A percentile compares a stretch with the other conserved stretches of the same genome.
Evolutionary conservation across 1,284 basidiomycete species (phyloP).

Genomic region (Cutaneotrichosporon cyanovorans): DNA sequence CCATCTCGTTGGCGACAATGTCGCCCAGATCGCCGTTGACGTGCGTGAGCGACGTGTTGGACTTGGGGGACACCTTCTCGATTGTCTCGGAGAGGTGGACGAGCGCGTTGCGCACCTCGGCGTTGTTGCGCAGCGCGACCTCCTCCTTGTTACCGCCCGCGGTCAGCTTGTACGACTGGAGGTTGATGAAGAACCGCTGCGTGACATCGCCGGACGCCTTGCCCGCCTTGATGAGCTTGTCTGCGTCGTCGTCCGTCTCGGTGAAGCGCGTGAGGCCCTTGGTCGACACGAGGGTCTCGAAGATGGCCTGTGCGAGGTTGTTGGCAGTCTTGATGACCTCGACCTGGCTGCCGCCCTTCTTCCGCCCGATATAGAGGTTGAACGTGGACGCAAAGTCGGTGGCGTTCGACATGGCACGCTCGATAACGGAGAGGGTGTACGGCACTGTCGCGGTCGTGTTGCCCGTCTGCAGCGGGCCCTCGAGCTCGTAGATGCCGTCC

Average conservation of each 20-base stretch:
- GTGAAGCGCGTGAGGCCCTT: slow-evolving; percentile 94
- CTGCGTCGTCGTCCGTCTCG: slow-evolving; percentile 81
- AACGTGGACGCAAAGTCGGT: slow-evolving; percentile 95
- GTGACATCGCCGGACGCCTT: slow-evolving; percentile 79
- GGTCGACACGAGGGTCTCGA: slow-evolving; percentile 84
- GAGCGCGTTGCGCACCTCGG: slow-evolving; percentile 72
- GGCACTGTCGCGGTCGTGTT: slow-evolving; percentile 95
- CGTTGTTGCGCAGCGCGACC: slow-evolving; percentile 82
- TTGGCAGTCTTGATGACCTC: slow-evolving; percentile 98
- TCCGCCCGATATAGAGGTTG: slow-evolving; percentile 81
- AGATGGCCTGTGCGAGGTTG: slow-evolving; percentile 85
- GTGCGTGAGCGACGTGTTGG: slow-evolving; percentile 63
- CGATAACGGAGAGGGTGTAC: slow-evolving; percentile 96
- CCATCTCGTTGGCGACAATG: slow-evolving; percentile 95
- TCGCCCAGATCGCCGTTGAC: slow-evolving; percentile 92
- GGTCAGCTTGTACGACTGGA: slow-evolving; percentile 89
- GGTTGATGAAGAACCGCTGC: slow-evolving; percentile 85
- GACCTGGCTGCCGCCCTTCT: slow-evolving; percentile 79
- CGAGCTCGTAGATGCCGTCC: slow-evolving; percentile 93
- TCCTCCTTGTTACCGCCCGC: slow-evolving; percentile 70
- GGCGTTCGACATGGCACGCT: slow-evolving; percentile 87
- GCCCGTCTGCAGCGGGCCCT: slow-evolving; percentile 86
- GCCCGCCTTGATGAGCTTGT: slow-evolving; percentile 80
- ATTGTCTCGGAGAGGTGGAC: slow-evolving; percentile 78
- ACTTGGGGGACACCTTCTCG: slow-evolving; percentile 79